Conservation (phyloP, 2,329 filamentous ascomycete genomes). For the Aspergillus pseudoglaucus region DNA sequence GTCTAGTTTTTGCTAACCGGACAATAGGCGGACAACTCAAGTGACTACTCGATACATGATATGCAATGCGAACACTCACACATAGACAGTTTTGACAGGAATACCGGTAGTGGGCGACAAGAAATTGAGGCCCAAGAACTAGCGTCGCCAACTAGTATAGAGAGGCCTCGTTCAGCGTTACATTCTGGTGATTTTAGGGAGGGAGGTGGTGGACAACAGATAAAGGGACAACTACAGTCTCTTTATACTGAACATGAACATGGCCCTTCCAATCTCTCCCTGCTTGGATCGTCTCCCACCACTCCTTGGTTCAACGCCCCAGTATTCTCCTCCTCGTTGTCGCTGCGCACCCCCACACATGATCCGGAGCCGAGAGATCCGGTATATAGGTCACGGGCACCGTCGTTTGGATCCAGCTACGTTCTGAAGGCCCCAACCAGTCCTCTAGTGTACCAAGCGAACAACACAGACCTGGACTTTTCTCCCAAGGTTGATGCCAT, state of each 20-base stretch:
- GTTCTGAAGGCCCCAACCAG: slow-evolving; percentile 84
- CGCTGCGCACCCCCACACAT: slow-evolving; percentile 12
- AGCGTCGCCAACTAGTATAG: slow-evolving; percentile 59
- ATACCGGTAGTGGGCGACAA: slow-evolving; percentile 18
- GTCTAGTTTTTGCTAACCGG: background rate
- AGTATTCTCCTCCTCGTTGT: slow-evolving; percentile 14
- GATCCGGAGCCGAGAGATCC: slow-evolving; percentile 8
- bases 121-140: slow-evolving; percentile 35
- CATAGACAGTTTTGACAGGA: slow-evolving; percentile 12
- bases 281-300: slow-evolving; percentile 46
- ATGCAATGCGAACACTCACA: slow-evolving; percentile 13
- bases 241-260: slow-evolving; percentile 11
- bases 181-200: slow-evolving; percentile 58
- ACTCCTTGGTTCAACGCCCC: slow-evolving; percentile 48
- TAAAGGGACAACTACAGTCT: slow-evolving; percentile 21
- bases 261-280: slow-evolving; percentile 9
- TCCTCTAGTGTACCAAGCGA: slow-evolving; percentile 81
- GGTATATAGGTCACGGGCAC: slow-evolving; percentile 40
- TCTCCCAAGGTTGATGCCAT: slow-evolving; percentile 49
- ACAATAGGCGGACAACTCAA: background rate
- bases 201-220: slow-evolving; percentile 22
- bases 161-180: slow-evolving; percentile 70
- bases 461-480: slow-evolving; percentile 69
- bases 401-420: slow-evolving; percentile 69
- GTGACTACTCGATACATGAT: slow-evolving; percentile 16